Percentiles rank a stretch among this genome's conserved stretches.
Conservation (phyloP, 169 alveolate species). For the Plasmodium yoelii region DNA sequence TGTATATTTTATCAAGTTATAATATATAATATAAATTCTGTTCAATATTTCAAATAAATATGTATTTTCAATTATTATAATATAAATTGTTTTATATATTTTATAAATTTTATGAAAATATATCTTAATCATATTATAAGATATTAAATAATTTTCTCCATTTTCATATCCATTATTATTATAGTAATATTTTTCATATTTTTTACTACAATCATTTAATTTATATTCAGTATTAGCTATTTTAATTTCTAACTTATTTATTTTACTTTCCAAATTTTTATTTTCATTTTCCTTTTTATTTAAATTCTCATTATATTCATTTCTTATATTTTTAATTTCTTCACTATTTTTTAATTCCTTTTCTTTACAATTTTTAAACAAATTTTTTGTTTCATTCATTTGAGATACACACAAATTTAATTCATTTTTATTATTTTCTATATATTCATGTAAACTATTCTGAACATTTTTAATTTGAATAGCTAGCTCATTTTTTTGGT, state of each 20-base stretch:
- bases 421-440: not conserved
- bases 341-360: conserved; percentile 16
- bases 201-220: conserved; percentile 1
- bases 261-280: conserved; percentile 6
- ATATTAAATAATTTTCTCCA: conserved; percentile 29
- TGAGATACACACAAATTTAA: not conserved
- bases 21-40: not conserved
- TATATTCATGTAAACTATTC: conserved; percentile 15
- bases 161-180: conserved; percentile 1
- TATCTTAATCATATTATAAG: conserved; percentile 14
- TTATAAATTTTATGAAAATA: conserved; percentile 28
- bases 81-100: conserved; percentile 56
- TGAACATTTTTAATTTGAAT: conserved; percentile 6
- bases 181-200: not conserved
- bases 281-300: conserved; percentile 31
- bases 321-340: not conserved
- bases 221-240: conserved; percentile 6
- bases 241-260: conserved; percentile 30
- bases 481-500: conserved; percentile 7
- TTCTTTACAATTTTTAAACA: conserved; percentile 31
- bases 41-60: not conserved
- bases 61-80: conserved; percentile 34
- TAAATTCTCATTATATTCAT: conserved; percentile 7
- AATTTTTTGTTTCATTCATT: conserved; percentile 5
- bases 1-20: not conserved